These are phyloP conservation scores for Talaromyces funiculosus DNA, from an alignment of 2,329 filamentous ascomycete genomes.

Conservation along the genomic window DNA sequence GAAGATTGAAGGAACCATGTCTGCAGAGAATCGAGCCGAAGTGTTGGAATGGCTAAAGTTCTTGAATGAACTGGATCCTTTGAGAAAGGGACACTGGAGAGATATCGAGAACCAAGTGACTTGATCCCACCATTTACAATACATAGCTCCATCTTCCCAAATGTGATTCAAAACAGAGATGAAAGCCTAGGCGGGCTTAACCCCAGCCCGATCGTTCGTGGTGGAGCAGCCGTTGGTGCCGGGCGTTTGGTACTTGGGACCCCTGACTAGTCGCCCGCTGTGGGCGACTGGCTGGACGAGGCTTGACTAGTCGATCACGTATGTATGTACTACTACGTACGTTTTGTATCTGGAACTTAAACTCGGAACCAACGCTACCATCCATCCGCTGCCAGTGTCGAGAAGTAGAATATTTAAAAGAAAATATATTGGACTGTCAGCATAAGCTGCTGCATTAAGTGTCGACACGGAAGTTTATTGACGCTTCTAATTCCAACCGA, in stretches of 20 bases:
- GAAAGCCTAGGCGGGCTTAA: background rate
- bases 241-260: background rate
- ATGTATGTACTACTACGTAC: too few species aligned
- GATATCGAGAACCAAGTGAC: constrained; percentile 52
- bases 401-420: background rate
- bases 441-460: background rate
- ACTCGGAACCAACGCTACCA: background rate
- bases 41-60: constrained; percentile 57
- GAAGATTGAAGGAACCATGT: constrained; percentile 45
- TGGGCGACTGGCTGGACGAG: background rate
- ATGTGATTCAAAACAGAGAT: background rate
- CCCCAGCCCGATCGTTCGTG: background rate
- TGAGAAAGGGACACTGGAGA: constrained; percentile 68
- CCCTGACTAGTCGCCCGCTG: background rate
- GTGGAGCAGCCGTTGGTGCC: background rate
- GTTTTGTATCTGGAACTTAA: background rate
- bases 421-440: background rate
- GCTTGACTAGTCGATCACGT: background rate
- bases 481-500: background rate
- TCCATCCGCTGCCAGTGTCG: background rate
- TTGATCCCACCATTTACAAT: background rate
- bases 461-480: background rate
- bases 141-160: background rate
- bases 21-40: constrained; percentile 40
- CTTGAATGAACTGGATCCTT: constrained; percentile 65